Percentiles rank a stretch among this genome's conserved stretches.
phyloP scores from a whole-genome alignment of 1,284 basidiomycete genomes.

The Marasmius oreades region DNA sequence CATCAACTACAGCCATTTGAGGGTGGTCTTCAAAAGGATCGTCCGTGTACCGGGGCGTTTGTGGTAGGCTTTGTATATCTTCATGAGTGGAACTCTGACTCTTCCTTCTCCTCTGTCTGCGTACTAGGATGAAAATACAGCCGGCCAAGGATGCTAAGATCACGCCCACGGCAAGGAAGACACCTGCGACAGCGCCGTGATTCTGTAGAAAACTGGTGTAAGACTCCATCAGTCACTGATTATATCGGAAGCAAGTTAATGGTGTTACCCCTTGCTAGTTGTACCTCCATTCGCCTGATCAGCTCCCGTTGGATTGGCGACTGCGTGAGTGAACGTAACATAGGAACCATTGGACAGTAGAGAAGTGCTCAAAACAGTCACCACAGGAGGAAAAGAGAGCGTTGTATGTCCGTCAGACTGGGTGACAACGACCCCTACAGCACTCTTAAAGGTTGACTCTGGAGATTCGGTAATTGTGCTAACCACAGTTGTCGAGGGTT shows the following conservation, averaged over 20 bases:
- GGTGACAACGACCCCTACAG: constrained; percentile 39
- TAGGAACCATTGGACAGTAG: constrained; percentile 38
- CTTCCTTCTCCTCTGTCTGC: constrained; percentile 35
- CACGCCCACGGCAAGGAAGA: constrained; percentile 52
- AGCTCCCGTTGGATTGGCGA: constrained; percentile 42
- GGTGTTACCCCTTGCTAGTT: constrained; percentile 11
- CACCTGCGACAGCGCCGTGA: constrained; percentile 50
- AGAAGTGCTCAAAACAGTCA: constrained; percentile 44
- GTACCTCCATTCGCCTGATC: constrained; percentile 18
- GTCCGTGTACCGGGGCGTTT: constrained; percentile 23
- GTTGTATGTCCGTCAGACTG: constrained; percentile 31
- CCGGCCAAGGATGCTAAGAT: constrained; percentile 32
- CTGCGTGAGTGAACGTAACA: constrained; percentile 44
- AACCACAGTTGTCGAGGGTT: constrained; percentile 22
- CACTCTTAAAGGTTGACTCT: constrained; percentile 40
- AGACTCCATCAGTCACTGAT: background rate
- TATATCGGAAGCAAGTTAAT: background rate
- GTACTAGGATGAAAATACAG: constrained; percentile 34
- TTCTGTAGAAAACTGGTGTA: constrained; percentile 50
- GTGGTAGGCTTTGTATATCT: constrained; percentile 32
- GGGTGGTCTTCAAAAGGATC: constrained; percentile 31
- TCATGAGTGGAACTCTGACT: constrained; percentile 28
- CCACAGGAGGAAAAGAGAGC: constrained; percentile 38
- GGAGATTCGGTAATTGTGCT: constrained; percentile 43
- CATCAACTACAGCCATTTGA: constrained; percentile 18